phyloP scores from a whole-genome alignment of 192 early-diverging fungal species.

The Obelidium mucronatum region DNA sequence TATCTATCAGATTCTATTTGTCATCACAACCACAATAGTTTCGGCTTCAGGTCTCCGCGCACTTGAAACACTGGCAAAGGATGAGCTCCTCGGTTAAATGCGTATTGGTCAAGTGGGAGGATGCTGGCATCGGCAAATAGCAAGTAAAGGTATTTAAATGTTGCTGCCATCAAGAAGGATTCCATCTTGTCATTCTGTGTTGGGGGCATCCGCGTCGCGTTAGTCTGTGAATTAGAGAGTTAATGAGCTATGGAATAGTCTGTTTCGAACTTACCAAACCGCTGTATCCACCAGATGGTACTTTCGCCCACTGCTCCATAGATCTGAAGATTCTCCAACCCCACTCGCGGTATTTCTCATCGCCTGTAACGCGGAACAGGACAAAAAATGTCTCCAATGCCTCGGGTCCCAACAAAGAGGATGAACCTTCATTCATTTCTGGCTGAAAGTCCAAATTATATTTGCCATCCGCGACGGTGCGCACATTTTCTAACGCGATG shows the following conservation, averaged over 20 bases:
- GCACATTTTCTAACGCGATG: neutral
- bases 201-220: neutral
- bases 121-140: conserved; percentile 73
- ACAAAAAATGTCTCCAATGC: conserved; percentile 35
- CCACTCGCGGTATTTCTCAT: conserved; percentile 40
- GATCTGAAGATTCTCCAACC: conserved; percentile 80
- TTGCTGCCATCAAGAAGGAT: conserved; percentile 82
- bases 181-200: conserved; percentile 28
- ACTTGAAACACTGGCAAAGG: conserved; percentile 59
- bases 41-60: neutral
- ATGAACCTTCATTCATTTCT: neutral
- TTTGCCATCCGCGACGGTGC: conserved; percentile 24
- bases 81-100: conserved; percentile 94
- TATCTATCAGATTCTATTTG: no score
- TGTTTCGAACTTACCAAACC: conserved; percentile 26
- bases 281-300: conserved; percentile 54
- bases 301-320: conserved; percentile 71
- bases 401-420: conserved; percentile 28
- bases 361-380: conserved; percentile 25
- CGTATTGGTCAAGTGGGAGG: conserved; percentile 78
- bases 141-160: conserved; percentile 85
- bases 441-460: conserved; percentile 61
- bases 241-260: no score
- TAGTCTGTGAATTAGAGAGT: neutral
- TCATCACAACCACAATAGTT: neutral